Evolutionary conservation across 768 basidiomycete genomes (phyloP), one percentile per base, ranked within the genome.

Genomic region (Serendipita indica): DNA sequence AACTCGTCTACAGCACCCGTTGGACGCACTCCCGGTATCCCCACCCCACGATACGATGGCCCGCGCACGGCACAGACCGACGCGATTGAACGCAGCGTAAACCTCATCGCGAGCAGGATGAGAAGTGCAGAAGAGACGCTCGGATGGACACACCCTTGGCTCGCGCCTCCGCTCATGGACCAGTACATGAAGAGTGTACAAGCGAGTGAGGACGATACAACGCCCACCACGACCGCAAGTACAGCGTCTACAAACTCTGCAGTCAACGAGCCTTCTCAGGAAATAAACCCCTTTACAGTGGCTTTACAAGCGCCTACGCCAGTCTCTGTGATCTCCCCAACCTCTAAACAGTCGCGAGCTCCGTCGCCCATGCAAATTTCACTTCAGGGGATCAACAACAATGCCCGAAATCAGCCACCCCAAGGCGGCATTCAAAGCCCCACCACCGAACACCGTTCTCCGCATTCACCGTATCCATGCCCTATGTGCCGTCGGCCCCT

Each of bases 21-120:
- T n/a, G 35, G 46, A 10, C 20, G 49, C 10, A 54, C 49, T 10
- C 49, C 49, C 6, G 49, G 49, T 25, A 18, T 57, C 34, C 60
- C 56, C 33, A 27, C 41, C 52, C 43, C 62, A 22, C 45, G 58
- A 45, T 63, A 62, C 58, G 30, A 70, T 62, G 82, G 81, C 1
- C 78, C 78, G 3, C 60, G 70, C 57, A 75, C 80, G 68, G 78
- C 75, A 77, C 77, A 80, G 64, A 81, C 78, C 20, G 78, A 81
- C 58, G 71, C 73, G 62, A 79, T 83, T 64, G 68, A 78, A 33
- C 75, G 76, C 58, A 76, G 76, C 13, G 71, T 83, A 62, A 69
- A 71, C 27, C 72, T 71, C 30, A 70, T 83, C 56, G 77, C 77
- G 2, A 70, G 73, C 35, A 72, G 81, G 63, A 78, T 81, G 76